Percentiles rank a stretch among this genome's conserved stretches.
These are phyloP conservation scores for Pseudocercospora fijiensis DNA, from an alignment of 2,329 filamentous ascomycete species.

Conservation along the genomic window DNA sequence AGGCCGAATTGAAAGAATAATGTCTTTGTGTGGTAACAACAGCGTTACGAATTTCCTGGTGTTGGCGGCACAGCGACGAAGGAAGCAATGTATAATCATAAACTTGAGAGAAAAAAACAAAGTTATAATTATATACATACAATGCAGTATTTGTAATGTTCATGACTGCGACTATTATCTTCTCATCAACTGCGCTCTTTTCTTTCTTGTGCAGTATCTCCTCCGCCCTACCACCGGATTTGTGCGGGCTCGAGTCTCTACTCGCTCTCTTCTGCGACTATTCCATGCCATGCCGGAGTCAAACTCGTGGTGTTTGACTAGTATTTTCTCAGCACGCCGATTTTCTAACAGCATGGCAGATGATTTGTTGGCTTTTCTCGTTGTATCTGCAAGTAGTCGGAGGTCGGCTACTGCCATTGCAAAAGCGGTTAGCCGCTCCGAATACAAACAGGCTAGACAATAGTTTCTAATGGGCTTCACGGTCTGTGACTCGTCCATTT, in stretches of 20 bases:
- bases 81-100: background rate
- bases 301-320: background rate
- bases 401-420: background rate
- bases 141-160: background rate
- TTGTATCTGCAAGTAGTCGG: background rate
- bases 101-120: background rate
- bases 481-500: background rate
- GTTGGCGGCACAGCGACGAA: background rate
- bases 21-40: background rate
- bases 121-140: background rate
- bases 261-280: background rate
- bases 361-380: background rate
- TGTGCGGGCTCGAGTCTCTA: no score
- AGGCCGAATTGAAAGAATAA: background rate
- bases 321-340: background rate
- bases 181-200: no score
- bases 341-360: background rate
- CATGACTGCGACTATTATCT: background rate
- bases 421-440: background rate
- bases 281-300: background rate
- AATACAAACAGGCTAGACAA: background rate
- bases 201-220: no score
- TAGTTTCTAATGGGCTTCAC: conserved; percentile 38
- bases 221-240: no score
- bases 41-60: background rate